A percentile compares a stretch with the other conserved stretches of the same genome.
Evolutionary conservation across 441 rosid genomes (phyloP).

Genomic region (Populus hybrid): DNA sequence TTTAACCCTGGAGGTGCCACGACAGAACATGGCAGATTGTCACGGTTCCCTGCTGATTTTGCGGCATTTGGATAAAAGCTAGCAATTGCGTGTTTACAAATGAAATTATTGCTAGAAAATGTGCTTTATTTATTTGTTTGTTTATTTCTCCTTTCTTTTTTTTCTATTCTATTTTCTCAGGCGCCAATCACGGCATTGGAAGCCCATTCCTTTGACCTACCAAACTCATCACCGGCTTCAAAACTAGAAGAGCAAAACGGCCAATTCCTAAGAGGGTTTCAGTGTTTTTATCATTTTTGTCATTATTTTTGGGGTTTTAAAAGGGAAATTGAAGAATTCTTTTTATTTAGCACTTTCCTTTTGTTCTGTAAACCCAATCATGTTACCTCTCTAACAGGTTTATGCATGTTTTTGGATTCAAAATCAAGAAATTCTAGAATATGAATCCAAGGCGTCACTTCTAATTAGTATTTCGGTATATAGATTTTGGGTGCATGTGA

Average conservation of each 20-base stretch:
- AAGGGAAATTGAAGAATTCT: not conserved
- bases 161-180: conserved; percentile 13
- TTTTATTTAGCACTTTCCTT: not conserved
- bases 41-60: conserved; percentile 50
- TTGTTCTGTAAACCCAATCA: no score
- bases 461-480: not conserved
- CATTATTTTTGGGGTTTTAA: not conserved
- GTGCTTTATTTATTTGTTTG: not conserved
- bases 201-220: conserved; percentile 15
- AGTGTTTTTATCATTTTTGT: not conserved
- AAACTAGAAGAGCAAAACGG: not conserved
- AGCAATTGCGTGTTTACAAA: conserved; percentile 1
- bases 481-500: not conserved
- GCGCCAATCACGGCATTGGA: conserved; percentile 54
- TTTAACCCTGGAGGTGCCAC: conserved; percentile 24
- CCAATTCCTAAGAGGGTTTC: not conserved
- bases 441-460: not conserved
- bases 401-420: not conserved
- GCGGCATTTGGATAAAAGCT: conserved; percentile 30
- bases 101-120: not conserved
- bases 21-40: conserved; percentile 16
- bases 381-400: no score
- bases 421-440: not conserved
- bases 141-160: not conserved
- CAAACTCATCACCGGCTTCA: not conserved